A percentile compares a stretch with the other conserved stretches of the same genome.
phyloP scores from a whole-genome alignment of 2,329 filamentous ascomycete species.

The Paracorniculantispora psalliotae region DNA sequence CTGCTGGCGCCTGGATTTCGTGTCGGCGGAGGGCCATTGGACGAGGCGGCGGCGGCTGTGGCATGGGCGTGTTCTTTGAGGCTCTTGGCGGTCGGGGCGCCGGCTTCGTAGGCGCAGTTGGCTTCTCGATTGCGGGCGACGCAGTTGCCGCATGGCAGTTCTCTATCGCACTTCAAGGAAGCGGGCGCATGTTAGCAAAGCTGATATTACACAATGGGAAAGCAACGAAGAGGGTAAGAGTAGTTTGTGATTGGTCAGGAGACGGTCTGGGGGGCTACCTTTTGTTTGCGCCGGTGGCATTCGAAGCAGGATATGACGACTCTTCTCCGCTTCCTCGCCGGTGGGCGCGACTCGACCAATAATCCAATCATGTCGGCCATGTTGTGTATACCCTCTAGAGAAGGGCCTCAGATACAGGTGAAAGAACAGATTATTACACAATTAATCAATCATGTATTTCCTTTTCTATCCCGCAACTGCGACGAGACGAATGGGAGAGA shows the following conservation, averaged over 20 bases:
- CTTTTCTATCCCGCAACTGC: no score
- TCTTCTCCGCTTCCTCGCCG: constrained; percentile 52
- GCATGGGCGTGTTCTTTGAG: background rate
- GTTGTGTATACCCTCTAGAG: background rate
- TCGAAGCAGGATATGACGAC: constrained; percentile 60
- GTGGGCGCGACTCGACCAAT: constrained; percentile 21
- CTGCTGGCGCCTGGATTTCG: background rate
- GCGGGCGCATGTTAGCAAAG: background rate
- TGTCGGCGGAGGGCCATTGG: background rate
- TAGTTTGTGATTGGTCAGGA: no score
- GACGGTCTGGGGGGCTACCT: constrained; percentile 30
- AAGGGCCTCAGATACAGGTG: background rate
- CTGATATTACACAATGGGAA: background rate
- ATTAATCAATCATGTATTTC: no score
- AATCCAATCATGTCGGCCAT: constrained; percentile 18
- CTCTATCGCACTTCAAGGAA: constrained; percentile 49
- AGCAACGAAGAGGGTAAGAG: no score
- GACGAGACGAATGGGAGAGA: background rate
- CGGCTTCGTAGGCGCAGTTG: constrained; percentile 53
- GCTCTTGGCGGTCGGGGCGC: constrained; percentile 32
- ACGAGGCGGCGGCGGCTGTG: background rate
- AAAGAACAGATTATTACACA: background rate
- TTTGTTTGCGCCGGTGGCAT: constrained; percentile 60
- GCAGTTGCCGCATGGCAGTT: constrained; percentile 56
- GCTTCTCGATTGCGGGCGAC: constrained; percentile 50